Conservation (phyloP, 352 stramenopile species). For the Aphanomyces euteiches region DNA sequence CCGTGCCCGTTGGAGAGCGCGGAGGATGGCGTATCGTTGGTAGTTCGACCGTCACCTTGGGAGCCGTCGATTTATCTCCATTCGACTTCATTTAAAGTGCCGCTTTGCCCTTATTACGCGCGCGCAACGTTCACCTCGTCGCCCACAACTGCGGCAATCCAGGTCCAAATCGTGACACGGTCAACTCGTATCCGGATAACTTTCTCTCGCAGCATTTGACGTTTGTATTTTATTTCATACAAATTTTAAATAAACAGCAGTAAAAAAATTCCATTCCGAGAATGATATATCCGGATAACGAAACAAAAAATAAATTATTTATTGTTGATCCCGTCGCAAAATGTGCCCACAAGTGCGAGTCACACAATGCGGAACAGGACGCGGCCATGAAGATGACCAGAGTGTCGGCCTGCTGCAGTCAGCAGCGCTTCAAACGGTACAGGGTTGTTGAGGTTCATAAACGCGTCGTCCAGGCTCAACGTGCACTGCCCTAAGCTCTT, state of each 20-base stretch:
- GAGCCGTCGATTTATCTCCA: not conserved
- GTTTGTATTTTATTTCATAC: too few relatives aligned
- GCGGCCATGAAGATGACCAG: not conserved
- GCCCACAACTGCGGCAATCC: not conserved
- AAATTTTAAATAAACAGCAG: too few relatives aligned
- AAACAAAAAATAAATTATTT: too few relatives aligned
- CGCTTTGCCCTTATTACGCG: too few relatives aligned
- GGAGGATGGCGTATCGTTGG: not conserved
- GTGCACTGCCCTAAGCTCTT: conserved; percentile 18
- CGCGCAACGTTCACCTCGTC: not conserved
- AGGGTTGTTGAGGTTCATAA: not conserved
- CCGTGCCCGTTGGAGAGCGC: too few relatives aligned
- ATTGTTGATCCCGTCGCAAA: too few relatives aligned
- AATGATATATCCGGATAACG: too few relatives aligned
- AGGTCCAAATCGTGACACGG: too few relatives aligned
- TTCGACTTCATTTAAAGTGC: not conserved
- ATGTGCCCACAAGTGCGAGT: not conserved
- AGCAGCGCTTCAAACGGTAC: conserved; percentile 7
- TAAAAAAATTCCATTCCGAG: too few relatives aligned
- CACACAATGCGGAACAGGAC: not conserved
- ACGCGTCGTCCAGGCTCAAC: conserved; percentile 21
- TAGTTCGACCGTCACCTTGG: conserved; percentile 8
- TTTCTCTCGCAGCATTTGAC: not conserved
- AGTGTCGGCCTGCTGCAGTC: not conserved
- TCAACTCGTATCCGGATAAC: not conserved